Conservation (phyloP, 73 alveolate species). For the Paramecium sonneborni region DNA sequence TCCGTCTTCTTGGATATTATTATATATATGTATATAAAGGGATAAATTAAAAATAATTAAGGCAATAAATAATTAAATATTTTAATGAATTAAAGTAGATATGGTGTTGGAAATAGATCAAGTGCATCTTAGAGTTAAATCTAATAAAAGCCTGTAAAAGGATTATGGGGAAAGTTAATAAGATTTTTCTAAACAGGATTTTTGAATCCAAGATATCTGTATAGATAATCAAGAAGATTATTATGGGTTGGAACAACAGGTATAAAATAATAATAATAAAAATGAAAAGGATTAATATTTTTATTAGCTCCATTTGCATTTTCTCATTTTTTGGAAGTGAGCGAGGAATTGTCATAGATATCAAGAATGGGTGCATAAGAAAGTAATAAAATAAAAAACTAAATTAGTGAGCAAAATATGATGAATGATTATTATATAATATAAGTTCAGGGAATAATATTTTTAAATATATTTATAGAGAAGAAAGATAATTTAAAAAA, state of each 20-base stretch:
- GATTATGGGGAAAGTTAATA: conserved; percentile 38
- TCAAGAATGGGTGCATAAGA: conserved; percentile 34
- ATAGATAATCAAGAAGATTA: background rate
- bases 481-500: background rate
- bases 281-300: conserved; percentile 43
- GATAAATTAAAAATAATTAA: background rate
- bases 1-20: conserved; percentile 53
- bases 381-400: background rate
- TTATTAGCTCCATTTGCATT: conserved; percentile 50
- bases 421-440: background rate
- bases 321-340: conserved; percentile 42
- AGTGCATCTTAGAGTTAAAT: background rate
- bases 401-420: background rate
- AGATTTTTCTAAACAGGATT: conserved; percentile 49
- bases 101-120: conserved; percentile 50
- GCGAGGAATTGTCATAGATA: conserved; percentile 17
- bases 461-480: background rate
- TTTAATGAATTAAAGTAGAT: background rate
- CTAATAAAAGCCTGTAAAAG: conserved; percentile 1
- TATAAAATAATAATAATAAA: background rate
- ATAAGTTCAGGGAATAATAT: background rate
- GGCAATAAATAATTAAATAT: conserved; percentile 6
- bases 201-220: background rate
- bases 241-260: conserved; percentile 59
- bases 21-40: background rate